Base-by-base conservation (phyloP, 164 flowering plant species). In the Chimonanthus praecox region DNA sequence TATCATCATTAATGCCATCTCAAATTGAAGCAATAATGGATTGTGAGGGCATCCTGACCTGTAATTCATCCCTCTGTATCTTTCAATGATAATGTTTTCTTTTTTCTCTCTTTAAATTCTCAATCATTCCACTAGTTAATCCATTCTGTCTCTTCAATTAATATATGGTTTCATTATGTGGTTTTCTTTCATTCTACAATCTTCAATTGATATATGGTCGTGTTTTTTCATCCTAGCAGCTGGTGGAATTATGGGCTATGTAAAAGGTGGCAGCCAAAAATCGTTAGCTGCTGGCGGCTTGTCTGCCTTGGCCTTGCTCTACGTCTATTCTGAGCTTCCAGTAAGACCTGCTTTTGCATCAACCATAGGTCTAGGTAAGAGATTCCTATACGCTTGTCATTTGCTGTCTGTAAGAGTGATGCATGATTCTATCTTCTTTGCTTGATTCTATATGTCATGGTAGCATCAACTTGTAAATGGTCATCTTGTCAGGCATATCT, bases 211-310 rank as follows among this genome's bases (percentile, higher is more conserved):
- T 64, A 51, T 49, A 60, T 45, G 3, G 18, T 62, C 64, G 47
- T 69, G 58, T 33, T 77, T 75, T 33, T 44, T 70, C 33, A 18
- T 77, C 68, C 65, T 73, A 73, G 64, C 86, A 90, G 89, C 83
- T 45, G 98, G 98, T 69, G 98, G 98, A n/a, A 69, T 89, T n/a
- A 88, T 90, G 88, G 98, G 98, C 60, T 94, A 80, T 68, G 2
- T 92, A 63, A 94, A 94, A 80, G 85, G 94, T 76, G 97, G 98
- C 20, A 94, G 98, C 87, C 85, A 83, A 83, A 92, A 88, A 74
- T 94, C 98, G 3, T 78, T 92, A 61, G 76, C 87, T 49, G 88
- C 97, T 7, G 97, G 97, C 46, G 97, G 94, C 50, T 16, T 89
- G 21, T 91, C 97, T 8, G 89, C 97, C 3, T 71, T 82, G 13